Evolutionary conservation across 305 asterid genomes (phyloP).

Genomic region (Fraxinus platypoda): DNA sequence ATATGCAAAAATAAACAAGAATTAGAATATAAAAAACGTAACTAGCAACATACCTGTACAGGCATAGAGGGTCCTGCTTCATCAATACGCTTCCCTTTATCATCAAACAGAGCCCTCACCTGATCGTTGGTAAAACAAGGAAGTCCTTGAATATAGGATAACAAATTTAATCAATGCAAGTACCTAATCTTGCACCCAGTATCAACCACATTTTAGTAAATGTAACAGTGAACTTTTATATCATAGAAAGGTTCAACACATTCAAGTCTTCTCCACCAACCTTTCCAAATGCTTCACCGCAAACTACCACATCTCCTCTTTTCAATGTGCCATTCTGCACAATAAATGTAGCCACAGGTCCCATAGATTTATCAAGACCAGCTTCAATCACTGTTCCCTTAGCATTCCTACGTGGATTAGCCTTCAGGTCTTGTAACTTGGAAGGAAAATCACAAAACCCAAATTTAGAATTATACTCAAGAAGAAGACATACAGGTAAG

Average conservation of each 20-base stretch:
- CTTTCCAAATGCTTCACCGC: slow-evolving; percentile 99
- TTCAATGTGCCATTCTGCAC: slow-evolving; percentile 95
- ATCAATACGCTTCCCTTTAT: slow-evolving; percentile 73
- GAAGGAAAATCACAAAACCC: slow-evolving; percentile 12
- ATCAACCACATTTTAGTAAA: background rate
- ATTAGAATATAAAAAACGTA: background rate
- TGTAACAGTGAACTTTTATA: slow-evolving; percentile 10
- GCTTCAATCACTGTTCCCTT: slow-evolving; percentile 97
- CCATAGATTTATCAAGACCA: slow-evolving; percentile 92
- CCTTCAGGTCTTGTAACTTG: slow-evolving; percentile 98
- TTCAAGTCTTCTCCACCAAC: slow-evolving; percentile 46
- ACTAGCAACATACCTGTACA: slow-evolving; percentile 63
- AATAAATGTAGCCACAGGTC: slow-evolving; percentile 88
- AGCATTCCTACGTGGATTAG: slow-evolving; percentile 89
- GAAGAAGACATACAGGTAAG: slow-evolving; percentile 18
- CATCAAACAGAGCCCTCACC: slow-evolving; percentile 98
- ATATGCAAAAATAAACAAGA: slow-evolving; percentile 1
- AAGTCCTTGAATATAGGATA: slow-evolving; percentile 22
- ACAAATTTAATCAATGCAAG: slow-evolving; percentile 17
- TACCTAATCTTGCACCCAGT: background rate
- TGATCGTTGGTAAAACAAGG: slow-evolving; percentile 33
- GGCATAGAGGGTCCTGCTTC: slow-evolving; percentile 94
- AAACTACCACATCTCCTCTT: slow-evolving; percentile 82
- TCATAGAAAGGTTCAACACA: slow-evolving; percentile 20
- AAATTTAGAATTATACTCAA: slow-evolving; percentile 25